Evolutionary conservation across 768 basidiomycete species (phyloP), one percentile per base, ranked within the genome.

Genomic region (Imleria badia): DNA sequence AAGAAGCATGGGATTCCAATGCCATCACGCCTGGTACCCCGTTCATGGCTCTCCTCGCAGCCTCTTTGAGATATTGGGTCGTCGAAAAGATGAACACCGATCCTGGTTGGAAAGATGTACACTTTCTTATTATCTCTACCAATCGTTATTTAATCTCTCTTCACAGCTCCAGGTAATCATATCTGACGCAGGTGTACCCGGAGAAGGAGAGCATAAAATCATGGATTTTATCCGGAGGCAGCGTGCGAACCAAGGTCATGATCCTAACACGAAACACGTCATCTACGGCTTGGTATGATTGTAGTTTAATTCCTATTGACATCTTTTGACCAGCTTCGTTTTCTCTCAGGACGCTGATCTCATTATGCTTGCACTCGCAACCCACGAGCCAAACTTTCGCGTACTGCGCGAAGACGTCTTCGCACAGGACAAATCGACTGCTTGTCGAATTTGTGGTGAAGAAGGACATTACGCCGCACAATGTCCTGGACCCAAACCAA

Each of bases 191-290:
- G 86, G 89, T 51, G 97, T 98, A 13, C 96, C 97, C 1, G 97
- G 97, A 62, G 97, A 99, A 73, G 97, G 97, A 68, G 97, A 99
- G 70, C 97, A 99, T 73, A 99, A 99, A 77, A 98, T 99, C 59
- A 98, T 99, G 94, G 97, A 98, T 69, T 98, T 83, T 70, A 96
- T 99, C 60, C 80, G 97, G 51, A 81, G 95, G 33, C 95, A 97
- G 64, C 82, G 97, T 48, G 78, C 81, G 47, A 91, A 95, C 66
- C 81, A 82, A 22, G 89, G 86, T n/a, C 87, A 98, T 73, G 87
- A 99, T 70, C 87, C 96, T 19, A 98, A 99, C 67, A 98, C 94
- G 4, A 79, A 80, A 33, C 97, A 99, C 68, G 96, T 98, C 51
- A 98, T 99, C 58, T 99, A 98, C 74, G 97, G 97, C 61, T 75